Base-by-base conservation (phyloP, 139 green algal genomes). In the Chlorella sp. region DNA sequence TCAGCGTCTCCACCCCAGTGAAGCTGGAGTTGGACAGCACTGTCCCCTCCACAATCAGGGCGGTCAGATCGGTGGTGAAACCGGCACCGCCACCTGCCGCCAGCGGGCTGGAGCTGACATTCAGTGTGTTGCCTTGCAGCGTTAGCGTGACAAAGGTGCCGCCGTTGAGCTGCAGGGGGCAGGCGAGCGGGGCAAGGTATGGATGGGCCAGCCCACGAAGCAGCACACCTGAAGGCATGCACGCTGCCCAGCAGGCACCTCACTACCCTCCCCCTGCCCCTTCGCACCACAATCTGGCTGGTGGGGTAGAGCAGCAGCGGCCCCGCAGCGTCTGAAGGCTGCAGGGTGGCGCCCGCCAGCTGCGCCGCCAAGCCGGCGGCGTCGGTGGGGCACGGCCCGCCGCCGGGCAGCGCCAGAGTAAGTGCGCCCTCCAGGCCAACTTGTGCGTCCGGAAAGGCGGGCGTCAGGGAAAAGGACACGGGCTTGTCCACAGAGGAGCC, bases 261-360 rank as follows among this genome's bases (percentile, higher is more conserved):
- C 41, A 25, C 18, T 13, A 3, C 26, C 2, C 11, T 12, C 2
- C 26, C 0, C 23, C 71, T 5, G 3, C 25, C 69, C 36, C 9
- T 5, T 2, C 70, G 12, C 36, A 82, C 76, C 76, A 57, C 25
- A 26, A 82, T 71, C 26, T 63, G 28, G 7, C 23, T 63, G 4
- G 41, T 47, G 25, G 78, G 78, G 63, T 84, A 84, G 21, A 84
- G 63, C 63, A 28, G 20, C 78, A 84, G 78, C 18, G 44, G 51
- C 5, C 56, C 69, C 15, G 69, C 73, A n/a, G 56, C 36, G 4
- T 68, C 34, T 5, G n/a, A 64, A 32, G 81, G 63, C 38, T 64
- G 51, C 28, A 86, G 36, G 34, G 57, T 80, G 17, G 81, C 69
- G 28, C 67, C 80, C 23, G 51, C 56, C 80, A 85, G 47, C 56